phyloP scores from a whole-genome alignment of 176 grass and related monocot genomes.

The Tillandsia fasciculata region DNA sequence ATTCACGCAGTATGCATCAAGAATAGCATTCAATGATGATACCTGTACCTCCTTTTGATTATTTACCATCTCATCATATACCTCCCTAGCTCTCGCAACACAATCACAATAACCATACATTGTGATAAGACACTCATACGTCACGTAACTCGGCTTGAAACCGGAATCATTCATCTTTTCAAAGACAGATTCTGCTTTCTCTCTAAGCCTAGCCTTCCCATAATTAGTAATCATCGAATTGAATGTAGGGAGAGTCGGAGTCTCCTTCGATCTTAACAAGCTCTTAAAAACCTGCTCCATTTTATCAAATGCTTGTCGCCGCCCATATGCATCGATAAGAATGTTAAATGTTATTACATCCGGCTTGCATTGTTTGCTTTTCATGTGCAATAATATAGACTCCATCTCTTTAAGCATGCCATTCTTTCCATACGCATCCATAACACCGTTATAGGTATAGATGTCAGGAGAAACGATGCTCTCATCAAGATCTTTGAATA shows the following conservation, averaged over 20 bases:
- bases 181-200: conserved; percentile 59
- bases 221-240: conserved; percentile 98
- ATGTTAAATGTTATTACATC: conserved; percentile 94
- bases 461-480: conserved; percentile 60
- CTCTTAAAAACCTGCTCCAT: conserved; percentile 99
- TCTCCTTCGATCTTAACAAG: conserved; percentile 68
- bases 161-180: conserved; percentile 73
- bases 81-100: conserved; percentile 49
- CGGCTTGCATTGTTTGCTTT: conserved; percentile 66
- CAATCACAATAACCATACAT: conserved; percentile 62
- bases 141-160: conserved; percentile 72
- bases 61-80: conserved; percentile 64
- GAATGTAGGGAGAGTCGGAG: conserved; percentile 76
- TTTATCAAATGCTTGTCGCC: conserved; percentile 75
- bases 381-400: conserved; percentile 61
- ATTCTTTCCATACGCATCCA: conserved; percentile 82
- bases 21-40: conserved; percentile 71
- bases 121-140: conserved; percentile 73
- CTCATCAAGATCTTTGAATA: conserved; percentile 88
- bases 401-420: conserved; percentile 97
- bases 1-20: conserved; percentile 88
- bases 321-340: conserved; percentile 84
- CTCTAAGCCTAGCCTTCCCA: conserved; percentile 77
- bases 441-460: conserved; percentile 72
- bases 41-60: conserved; percentile 40